Conservation (phyloP, 2,329 filamentous ascomycete genomes). For the Apiospora phragmitis region DNA sequence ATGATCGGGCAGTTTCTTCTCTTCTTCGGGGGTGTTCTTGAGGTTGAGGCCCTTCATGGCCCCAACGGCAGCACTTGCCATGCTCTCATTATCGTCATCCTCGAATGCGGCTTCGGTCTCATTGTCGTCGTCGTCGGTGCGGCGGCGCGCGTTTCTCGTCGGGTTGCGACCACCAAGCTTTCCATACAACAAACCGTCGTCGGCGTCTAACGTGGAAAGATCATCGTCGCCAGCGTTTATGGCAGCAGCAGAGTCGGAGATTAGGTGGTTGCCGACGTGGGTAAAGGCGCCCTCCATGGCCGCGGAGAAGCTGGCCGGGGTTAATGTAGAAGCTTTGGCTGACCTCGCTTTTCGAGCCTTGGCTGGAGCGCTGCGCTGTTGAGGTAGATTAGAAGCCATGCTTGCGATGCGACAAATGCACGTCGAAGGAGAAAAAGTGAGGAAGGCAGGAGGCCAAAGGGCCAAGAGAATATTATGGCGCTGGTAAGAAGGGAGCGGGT, state of each 20-base stretch:
- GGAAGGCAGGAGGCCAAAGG: not conserved
- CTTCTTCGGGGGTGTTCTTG: slow-evolving; percentile 64
- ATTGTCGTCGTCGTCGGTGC: slow-evolving; percentile 87
- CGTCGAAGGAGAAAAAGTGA: not conserved
- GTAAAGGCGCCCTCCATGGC: slow-evolving; percentile 86
- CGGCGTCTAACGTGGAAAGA: slow-evolving; percentile 68
- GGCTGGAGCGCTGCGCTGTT: not conserved
- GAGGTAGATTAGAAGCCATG: not conserved
- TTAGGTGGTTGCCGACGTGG: slow-evolving; percentile 81
- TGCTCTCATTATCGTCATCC: slow-evolving; percentile 74
- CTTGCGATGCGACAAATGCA: not conserved
- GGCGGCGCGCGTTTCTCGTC: slow-evolving; percentile 50
- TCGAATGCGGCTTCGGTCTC: slow-evolving; percentile 75
- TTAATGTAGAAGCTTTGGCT: not conserved
- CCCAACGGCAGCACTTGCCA: slow-evolving; percentile 80
- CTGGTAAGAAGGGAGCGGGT: not conserved
- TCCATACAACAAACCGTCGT: slow-evolving; percentile 79
- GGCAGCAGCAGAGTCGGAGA: slow-evolving; percentile 79
- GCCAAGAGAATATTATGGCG: not conserved
- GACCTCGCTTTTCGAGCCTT: not conserved
- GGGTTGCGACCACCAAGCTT: slow-evolving; percentile 62
- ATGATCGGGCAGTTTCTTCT: slow-evolving; percentile 88
- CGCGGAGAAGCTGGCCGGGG: slow-evolving; percentile 10
- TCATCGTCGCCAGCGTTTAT: slow-evolving; percentile 87
- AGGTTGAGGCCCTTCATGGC: slow-evolving; percentile 67